Evolutionary conservation across 371 early-diverging fungal species (phyloP).

Genomic region (Saksenaea oblongispora): DNA sequence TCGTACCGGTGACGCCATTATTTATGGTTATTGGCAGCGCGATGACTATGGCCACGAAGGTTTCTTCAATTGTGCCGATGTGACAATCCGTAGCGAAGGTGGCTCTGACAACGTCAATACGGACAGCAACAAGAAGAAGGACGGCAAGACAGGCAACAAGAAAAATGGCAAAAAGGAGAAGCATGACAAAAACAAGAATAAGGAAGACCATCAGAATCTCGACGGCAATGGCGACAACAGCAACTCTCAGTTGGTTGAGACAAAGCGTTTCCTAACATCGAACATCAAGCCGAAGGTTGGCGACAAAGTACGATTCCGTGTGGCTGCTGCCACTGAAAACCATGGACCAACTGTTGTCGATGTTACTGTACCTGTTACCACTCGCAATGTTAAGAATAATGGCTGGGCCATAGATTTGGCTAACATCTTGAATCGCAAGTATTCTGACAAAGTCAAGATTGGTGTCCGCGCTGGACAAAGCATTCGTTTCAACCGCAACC

Average conservation of each 20-base stretch:
- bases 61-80: conserved; percentile 5
- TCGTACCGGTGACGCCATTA: background rate
- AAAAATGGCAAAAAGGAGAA: too few relatives aligned
- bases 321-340: background rate
- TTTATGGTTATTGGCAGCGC: background rate
- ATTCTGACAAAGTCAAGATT: background rate
- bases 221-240: background rate
- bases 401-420: background rate
- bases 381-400: background rate
- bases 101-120: background rate
- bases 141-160: too few relatives aligned
- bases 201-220: too few relatives aligned
- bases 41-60: background rate
- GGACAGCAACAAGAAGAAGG: too few relatives aligned
- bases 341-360: background rate
- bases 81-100: background rate
- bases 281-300: background rate
- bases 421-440: background rate
- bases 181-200: too few relatives aligned
- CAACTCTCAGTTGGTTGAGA: background rate
- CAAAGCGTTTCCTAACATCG: background rate
- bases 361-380: background rate
- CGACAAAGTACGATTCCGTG: background rate
- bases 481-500: background rate
- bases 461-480: background rate